Conservation (phyloP, 2,329 filamentous ascomycete species). For the Penicillium hordei region DNA sequence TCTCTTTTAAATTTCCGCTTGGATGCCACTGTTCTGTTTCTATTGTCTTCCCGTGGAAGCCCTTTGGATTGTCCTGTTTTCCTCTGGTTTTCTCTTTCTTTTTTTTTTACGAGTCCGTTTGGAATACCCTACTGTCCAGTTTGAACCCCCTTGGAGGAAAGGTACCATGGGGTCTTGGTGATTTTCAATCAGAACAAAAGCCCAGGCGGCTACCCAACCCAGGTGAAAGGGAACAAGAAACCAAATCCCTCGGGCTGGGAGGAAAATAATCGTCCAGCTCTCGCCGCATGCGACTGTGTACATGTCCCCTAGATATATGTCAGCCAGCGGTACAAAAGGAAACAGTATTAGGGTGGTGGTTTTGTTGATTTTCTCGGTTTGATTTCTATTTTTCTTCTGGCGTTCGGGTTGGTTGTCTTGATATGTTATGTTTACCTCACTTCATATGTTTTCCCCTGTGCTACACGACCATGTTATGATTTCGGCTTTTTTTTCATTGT, state of each 20-base stretch:
- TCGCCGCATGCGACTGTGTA: background rate
- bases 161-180: background rate
- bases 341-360: background rate
- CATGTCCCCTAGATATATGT: background rate
- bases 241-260: background rate
- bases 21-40: conserved; percentile 2
- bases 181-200: background rate
- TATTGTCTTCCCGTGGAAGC: conserved; percentile 2
- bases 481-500: background rate
- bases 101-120: conserved; percentile 1
- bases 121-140: background rate
- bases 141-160: background rate
- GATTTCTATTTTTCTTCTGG: background rate
- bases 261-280: background rate
- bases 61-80: conserved; percentile 6
- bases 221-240: background rate
- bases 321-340: background rate
- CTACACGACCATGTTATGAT: background rate
- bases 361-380: conserved; percentile 1
- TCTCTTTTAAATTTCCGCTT: background rate
- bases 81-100: background rate
- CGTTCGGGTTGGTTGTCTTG: conserved; percentile 7
- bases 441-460: background rate
- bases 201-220: background rate
- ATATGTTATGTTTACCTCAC: background rate